phyloP scores from a whole-genome alignment of 2,329 filamentous ascomycete genomes.

The Lecanoromycetidae sp. region DNA sequence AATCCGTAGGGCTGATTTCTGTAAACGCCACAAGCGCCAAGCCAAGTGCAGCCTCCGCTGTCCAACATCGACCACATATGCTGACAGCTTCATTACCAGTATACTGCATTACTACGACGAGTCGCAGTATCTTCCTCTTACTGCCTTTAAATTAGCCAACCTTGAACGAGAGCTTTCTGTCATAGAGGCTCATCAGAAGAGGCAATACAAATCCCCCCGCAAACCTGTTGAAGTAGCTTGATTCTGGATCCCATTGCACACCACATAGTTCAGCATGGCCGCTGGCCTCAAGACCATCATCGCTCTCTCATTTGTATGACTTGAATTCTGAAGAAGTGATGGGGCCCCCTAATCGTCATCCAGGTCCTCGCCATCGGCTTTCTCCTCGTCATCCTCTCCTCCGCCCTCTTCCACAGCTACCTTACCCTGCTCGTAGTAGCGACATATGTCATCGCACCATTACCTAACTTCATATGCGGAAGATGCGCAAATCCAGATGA shows the following conservation, averaged over 20 bases:
- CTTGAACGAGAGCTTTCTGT: not conserved
- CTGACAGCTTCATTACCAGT: too few relatives aligned
- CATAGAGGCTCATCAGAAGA: not conserved
- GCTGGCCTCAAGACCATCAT: slow-evolving; percentile 98
- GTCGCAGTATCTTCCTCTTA: too few relatives aligned
- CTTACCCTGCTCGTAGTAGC: slow-evolving; percentile 89
- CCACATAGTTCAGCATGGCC: slow-evolving; percentile 37
- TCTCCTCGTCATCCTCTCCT: slow-evolving; percentile 95
- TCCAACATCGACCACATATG: not conserved
- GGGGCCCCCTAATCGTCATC: slow-evolving; percentile 11
- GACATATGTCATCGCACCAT: slow-evolving; percentile 83
- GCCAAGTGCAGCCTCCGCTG: not conserved
- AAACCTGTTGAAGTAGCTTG: not conserved
- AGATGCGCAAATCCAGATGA: slow-evolving; percentile 87
- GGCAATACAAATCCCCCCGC: not conserved
- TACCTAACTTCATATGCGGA: slow-evolving; percentile 93
- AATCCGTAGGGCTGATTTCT: not conserved
- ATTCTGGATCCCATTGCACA: not conserved
- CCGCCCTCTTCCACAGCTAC: slow-evolving; percentile 89
- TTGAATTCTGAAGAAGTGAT: too few relatives aligned
- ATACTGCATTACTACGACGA: too few relatives aligned
- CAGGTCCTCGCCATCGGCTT: slow-evolving; percentile 93
- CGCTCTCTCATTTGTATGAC: slow-evolving; percentile 87
- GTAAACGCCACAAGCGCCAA: not conserved
- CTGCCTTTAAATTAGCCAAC: too few relatives aligned